phyloP scores from a whole-genome alignment of 2,329 filamentous ascomycete species.

The Pyrenophora teres region DNA sequence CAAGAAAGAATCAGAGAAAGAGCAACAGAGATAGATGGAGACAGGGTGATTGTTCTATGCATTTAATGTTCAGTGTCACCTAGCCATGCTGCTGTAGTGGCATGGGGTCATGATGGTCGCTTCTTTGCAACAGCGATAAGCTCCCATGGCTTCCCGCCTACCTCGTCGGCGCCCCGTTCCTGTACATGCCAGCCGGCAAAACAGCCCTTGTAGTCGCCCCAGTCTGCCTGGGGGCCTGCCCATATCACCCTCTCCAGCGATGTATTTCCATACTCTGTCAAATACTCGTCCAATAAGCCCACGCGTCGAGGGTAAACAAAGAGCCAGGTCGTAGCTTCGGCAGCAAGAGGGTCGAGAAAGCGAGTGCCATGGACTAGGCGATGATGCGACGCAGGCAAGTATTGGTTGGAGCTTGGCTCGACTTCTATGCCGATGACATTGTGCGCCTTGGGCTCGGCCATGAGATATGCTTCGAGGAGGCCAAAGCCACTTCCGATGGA shows the following conservation, averaged over 20 bases:
- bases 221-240: constrained; percentile 52
- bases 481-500: constrained; percentile 59
- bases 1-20: too few species aligned
- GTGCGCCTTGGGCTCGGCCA: constrained; percentile 21
- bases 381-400: constrained; percentile 51
- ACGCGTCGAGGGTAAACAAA: constrained; percentile 61
- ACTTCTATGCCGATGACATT: constrained; percentile 57
- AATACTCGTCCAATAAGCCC: constrained; percentile 52
- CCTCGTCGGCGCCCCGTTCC: constrained; percentile 26
- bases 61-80: too few species aligned
- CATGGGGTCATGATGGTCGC: background rate
- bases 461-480: constrained; percentile 54
- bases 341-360: constrained; percentile 50
- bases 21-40: too few species aligned
- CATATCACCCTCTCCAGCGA: constrained; percentile 48
- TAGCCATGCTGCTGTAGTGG: too few species aligned
- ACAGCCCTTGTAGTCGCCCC: constrained; percentile 41
- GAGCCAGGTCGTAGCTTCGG: constrained; percentile 53
- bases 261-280: constrained; percentile 41
- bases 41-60: too few species aligned
- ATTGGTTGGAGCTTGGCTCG: constrained; percentile 50
- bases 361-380: constrained; percentile 53
- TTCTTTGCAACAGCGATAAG: constrained; percentile 33
- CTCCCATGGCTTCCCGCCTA: constrained; percentile 43
- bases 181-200: constrained; percentile 33